phyloP scores from a whole-genome alignment of 371 early-diverging fungal species.

The Rhizomucor miehei region DNA sequence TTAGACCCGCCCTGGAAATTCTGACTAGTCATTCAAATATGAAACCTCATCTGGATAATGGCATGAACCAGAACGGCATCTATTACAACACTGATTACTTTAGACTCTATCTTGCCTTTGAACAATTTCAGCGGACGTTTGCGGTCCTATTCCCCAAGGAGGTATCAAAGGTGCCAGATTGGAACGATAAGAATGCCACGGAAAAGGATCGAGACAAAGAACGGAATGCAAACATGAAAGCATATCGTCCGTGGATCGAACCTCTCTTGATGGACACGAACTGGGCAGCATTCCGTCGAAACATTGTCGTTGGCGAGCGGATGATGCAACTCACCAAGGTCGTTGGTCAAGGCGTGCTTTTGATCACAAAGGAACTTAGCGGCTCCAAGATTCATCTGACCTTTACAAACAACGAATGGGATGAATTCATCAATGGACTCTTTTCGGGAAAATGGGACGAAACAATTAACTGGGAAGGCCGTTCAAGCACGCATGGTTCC shows the following conservation, averaged over 20 bases:
- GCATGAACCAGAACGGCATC: conserved; percentile 53
- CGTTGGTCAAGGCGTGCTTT: conserved; percentile 40
- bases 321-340: conserved; percentile 42
- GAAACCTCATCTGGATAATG: conserved; percentile 48
- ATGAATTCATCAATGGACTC: conserved; percentile 40
- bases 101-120: conserved; percentile 43
- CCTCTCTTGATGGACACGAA: conserved; percentile 39
- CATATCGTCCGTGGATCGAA: conserved; percentile 47
- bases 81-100: conserved; percentile 49
- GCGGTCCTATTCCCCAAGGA: conserved; percentile 34
- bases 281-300: conserved; percentile 51
- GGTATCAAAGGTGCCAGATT: conserved; percentile 18
- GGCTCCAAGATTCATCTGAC: conserved; percentile 49
- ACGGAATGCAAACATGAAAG: conserved; percentile 45
- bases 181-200: not conserved
- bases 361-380: conserved; percentile 50
- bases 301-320: conserved; percentile 47
- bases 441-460: conserved; percentile 33
- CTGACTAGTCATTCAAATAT: conserved; percentile 36
- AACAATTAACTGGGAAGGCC: conserved; percentile 31
- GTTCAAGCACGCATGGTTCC: conserved; percentile 3
- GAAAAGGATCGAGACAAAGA: conserved; percentile 35
- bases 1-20: conserved; percentile 29
- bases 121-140: conserved; percentile 38
- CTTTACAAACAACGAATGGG: conserved; percentile 52